Evolutionary conservation across 768 basidiomycete genomes (phyloP).

Genomic region (Gautieria morchelliformis): DNA sequence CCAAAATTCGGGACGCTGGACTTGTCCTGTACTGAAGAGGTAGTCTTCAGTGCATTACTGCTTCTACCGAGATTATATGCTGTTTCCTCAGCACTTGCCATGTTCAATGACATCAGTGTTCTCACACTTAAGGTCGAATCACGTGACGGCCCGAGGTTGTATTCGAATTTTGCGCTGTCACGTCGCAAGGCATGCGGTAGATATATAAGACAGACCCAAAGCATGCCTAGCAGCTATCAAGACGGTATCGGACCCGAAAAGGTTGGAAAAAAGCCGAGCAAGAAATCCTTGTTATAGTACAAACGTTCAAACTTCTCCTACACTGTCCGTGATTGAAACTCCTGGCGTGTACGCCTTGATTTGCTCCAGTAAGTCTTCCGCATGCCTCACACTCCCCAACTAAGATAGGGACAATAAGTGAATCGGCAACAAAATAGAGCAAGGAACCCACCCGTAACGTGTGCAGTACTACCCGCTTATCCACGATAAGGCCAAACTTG

Average conservation of each 20-base stretch:
- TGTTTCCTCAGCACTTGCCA: background rate
- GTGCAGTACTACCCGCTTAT: constrained; percentile 42
- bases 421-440: background rate
- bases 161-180: too few relatives aligned
- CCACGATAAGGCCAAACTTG: constrained; percentile 64
- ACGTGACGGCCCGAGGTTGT: too few relatives aligned
- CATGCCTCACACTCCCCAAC: constrained; percentile 64
- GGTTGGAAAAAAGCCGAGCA: background rate
- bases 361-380: constrained; percentile 54
- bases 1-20: constrained; percentile 5
- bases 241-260: background rate
- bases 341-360: constrained; percentile 34
- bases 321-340: background rate
- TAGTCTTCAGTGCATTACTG: constrained; percentile 18
- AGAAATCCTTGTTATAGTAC: background rate
- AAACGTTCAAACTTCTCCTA: background rate
- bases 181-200: too few relatives aligned
- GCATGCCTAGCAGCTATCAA: too few relatives aligned
- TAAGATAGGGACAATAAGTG: constrained; percentile 19
- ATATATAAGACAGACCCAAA: too few relatives aligned
- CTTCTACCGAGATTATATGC: background rate
- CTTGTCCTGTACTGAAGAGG: constrained; percentile 59
- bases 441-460: constrained; percentile 53
- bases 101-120: too few relatives aligned
- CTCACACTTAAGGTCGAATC: too few relatives aligned